phyloP scores from a whole-genome alignment of 164 flowering plant genomes.

The Buxus sempervirens region DNA sequence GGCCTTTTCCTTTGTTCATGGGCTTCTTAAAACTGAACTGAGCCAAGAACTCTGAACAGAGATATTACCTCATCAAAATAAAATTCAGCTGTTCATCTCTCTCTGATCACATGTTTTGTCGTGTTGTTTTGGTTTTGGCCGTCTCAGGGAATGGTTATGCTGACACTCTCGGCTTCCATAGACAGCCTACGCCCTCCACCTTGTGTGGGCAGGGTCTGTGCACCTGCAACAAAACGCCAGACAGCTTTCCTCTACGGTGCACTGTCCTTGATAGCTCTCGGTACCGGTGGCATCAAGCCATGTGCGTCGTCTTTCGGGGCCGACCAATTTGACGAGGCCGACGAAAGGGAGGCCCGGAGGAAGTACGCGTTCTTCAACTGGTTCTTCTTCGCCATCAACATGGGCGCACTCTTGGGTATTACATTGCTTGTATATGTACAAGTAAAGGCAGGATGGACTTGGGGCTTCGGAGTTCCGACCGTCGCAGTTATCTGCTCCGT shows the following conservation, averaged over 20 bases:
- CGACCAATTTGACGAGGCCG: conserved; percentile 60
- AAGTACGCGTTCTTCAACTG: conserved; percentile 70
- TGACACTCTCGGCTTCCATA: conserved; percentile 53
- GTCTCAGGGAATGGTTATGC: conserved; percentile 56
- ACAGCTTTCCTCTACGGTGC: conserved; percentile 39
- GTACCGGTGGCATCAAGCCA: conserved; percentile 63
- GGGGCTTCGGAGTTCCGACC: conserved; percentile 61
- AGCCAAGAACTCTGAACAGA: too few relatives aligned
- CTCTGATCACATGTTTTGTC: too few relatives aligned
- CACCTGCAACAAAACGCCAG: conserved; percentile 41
- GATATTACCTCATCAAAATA: too few relatives aligned
- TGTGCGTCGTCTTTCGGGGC: conserved; percentile 62
- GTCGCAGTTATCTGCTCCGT: conserved; percentile 35
- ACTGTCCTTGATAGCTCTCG: conserved; percentile 57
- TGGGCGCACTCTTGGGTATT: conserved; percentile 57
- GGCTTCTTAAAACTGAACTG: too few relatives aligned
- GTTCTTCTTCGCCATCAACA: conserved; percentile 82
- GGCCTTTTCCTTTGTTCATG: too few relatives aligned
- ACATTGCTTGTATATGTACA: conserved; percentile 52
- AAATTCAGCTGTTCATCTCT: neutral
- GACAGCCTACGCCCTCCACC: conserved; percentile 53
- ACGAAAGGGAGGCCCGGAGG: conserved; percentile 42
- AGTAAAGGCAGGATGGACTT: conserved; percentile 42
- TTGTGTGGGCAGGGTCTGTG: conserved; percentile 26
- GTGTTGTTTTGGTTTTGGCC: neutral